Base-by-base conservation (phyloP, 2,329 filamentous ascomycete genomes). In the Scedosporium apiospermum region DNA sequence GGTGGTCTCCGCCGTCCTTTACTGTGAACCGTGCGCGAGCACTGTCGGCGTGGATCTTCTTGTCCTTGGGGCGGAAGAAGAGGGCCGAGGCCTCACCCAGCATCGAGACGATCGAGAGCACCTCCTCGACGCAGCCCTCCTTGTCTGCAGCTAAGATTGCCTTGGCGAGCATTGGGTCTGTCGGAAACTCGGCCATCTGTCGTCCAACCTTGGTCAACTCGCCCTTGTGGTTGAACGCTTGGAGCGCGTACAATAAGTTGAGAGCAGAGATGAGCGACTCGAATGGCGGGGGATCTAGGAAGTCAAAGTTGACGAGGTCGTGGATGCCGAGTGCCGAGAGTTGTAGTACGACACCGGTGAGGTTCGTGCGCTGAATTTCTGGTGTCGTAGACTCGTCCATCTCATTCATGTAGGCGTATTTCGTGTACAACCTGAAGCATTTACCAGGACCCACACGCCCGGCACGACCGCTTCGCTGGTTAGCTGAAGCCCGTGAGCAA, bases 11-110 rank as follows among this genome's bases (percentile, higher is more conserved):
- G 57, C 63, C 63, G 18, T 71, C 92, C 68, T 91, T 91, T 71
- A 93, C 80, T 0, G 91, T 96, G 75, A 98, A 98, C 1, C 93
- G 86, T 42, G 89, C 88, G 14, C 92, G 87, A 0, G 95, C 95
- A 65, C 89, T 91, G 73, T 99, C 93, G 12, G 95, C 95, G 70
- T 97, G 91, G 30, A 97, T 88, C 73, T 96, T 96, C 80, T 98
- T 97, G 76, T 99, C 93, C 72, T 97, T 96, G 21, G 95, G 93
- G 0, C 92, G 84, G 81, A 96, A 96, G 79, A 97, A 99, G 4
- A 99, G 82, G 0, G 92, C 88, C 3, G 88, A 91, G 1, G 90
- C 86, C 76, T 98, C 95, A 65, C 89, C 87, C 0, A 98, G 83
- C 90, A 98, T 96, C 51, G 93, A 87, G n/a, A 98, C 91, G 58